phyloP scores from a whole-genome alignment of 352 stramenopile genomes.

The Phytophthora megakarya region DNA sequence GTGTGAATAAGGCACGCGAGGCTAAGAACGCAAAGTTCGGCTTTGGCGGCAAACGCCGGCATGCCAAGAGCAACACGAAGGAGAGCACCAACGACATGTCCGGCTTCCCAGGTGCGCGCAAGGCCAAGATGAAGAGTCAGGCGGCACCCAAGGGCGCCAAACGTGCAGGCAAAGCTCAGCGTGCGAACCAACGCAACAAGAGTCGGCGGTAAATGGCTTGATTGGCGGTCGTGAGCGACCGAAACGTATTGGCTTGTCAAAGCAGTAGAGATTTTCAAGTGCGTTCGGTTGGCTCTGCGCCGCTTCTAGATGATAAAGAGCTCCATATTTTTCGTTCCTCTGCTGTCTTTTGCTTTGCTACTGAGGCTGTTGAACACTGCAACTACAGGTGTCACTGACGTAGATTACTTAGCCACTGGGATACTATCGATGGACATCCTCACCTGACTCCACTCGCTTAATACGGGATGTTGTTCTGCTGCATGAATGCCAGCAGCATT shows the following conservation, averaged over 20 bases:
- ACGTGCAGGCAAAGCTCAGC: conserved; percentile 63
- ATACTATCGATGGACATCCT: conserved; percentile 23
- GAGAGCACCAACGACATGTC: conserved; percentile 85
- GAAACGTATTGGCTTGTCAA: conserved; percentile 9
- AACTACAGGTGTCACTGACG: not conserved
- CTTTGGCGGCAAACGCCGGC: conserved; percentile 81
- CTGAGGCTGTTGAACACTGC: not conserved
- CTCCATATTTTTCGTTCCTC: conserved; percentile 30
- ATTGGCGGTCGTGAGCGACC: conserved; percentile 5
- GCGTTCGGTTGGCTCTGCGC: conserved; percentile 11
- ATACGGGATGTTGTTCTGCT: conserved; percentile 81
- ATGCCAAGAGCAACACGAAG: conserved; percentile 80
- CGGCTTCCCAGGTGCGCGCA: conserved; percentile 56
- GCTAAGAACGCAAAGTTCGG: conserved; percentile 85
- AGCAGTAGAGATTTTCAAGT: conserved; percentile 19
- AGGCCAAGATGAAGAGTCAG: conserved; percentile 47
- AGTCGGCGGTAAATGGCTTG: conserved; percentile 42
- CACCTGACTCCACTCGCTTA: conserved; percentile 14
- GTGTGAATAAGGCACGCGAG: conserved; percentile 70
- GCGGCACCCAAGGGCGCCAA: conserved; percentile 51
- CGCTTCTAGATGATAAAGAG: conserved; percentile 39
- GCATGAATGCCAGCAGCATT: conserved; percentile 81
- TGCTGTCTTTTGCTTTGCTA: not conserved
- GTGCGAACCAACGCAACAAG: conserved; percentile 56
- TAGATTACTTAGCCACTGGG: conserved; percentile 21